phyloP scores from a whole-genome alignment of 169 alveolate genomes.

The Plasmodium adleri region DNA sequence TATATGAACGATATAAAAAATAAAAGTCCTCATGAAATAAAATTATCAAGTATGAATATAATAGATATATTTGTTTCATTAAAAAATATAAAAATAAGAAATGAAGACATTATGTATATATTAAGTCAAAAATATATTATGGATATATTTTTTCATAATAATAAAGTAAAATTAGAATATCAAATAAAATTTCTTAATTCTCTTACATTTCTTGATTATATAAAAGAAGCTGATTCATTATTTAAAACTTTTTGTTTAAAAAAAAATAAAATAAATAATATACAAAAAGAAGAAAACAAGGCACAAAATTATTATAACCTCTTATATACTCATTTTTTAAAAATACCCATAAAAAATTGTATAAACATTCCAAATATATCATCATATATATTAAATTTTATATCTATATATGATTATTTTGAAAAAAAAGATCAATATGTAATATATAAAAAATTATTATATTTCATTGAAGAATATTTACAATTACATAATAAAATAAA shows the following conservation, averaged over 20 bases:
- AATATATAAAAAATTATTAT: background rate
- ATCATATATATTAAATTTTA: constrained; percentile 30
- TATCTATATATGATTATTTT: constrained; percentile 12
- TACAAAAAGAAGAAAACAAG: background rate
- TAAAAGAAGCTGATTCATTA: constrained; percentile 18
- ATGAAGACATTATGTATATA: background rate
- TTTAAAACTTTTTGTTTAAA: background rate
- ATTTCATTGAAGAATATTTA: constrained; percentile 7
- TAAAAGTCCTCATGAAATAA: background rate
- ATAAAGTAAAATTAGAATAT: constrained; percentile 14
- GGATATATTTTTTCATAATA: constrained; percentile 4
- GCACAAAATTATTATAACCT: background rate
- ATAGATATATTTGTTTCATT: constrained; percentile 31
- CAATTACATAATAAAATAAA: background rate
- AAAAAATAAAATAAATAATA: background rate
- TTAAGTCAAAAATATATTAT: constrained; percentile 14
- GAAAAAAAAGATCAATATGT: background rate
- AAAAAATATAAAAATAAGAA: constrained; percentile 17
- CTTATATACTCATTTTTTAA: constrained; percentile 22
- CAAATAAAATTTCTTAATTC: constrained; percentile 34
- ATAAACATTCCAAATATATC: constrained; percentile 38
- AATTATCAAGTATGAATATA: constrained; percentile 20
- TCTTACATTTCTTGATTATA: constrained; percentile 21
- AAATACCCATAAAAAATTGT: constrained; percentile 9
- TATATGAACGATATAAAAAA: constrained; percentile 18